Base-by-base conservation (phyloP, 2,329 filamentous ascomycete species). In the Alternaria postmessia region DNA sequence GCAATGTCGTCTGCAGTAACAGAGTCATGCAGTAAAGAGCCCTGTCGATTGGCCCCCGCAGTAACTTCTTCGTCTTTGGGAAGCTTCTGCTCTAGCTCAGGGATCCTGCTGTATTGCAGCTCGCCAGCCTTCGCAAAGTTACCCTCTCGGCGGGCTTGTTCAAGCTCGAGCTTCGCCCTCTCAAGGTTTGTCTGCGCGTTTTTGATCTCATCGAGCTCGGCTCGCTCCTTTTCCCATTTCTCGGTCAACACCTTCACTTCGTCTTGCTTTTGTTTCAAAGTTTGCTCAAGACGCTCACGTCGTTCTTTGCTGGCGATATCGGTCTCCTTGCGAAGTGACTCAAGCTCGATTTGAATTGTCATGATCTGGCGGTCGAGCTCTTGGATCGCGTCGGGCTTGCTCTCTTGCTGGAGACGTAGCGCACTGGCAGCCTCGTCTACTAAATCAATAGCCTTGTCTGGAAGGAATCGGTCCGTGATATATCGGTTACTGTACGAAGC, bases 1-100 rank as follows among this genome's bases (percentile, higher is more conserved):
- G 93, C 94, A 71, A 99, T 98, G 70, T 99, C 95, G 71, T 98
- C 94, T 1, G 93, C 87, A 0, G 91, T 96, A n/a, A 99, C 95
- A 0, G 92, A 91, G 76, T 99, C 95, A 75, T 98, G 94, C 28
- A 98, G 89, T 14, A 98, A 83, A 3, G 86, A 86, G 58, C 89
- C 83, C 7, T 75, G 63, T 20, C 73, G 62, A 34, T 67, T 75
- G 28, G 65, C 70, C n/a, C 62, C 67, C 26, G 66, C 63, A 5
- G 66, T 58, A 0, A 67, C 55, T 5, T 75, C 88, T 81, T 85
- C 83, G 54, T 97, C 94, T 71, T 90, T 87, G 2, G 93, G 93
- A 5, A 98, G 81, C 74, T 91, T 92, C 65, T 86, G 82, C 79
- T 97, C 91, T 2, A 98, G 83, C 36, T 82, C 83, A 1, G 95